phyloP scores from a whole-genome alignment of 495 filamentous ascomycete genomes.

The Penicillium coffeae region DNA sequence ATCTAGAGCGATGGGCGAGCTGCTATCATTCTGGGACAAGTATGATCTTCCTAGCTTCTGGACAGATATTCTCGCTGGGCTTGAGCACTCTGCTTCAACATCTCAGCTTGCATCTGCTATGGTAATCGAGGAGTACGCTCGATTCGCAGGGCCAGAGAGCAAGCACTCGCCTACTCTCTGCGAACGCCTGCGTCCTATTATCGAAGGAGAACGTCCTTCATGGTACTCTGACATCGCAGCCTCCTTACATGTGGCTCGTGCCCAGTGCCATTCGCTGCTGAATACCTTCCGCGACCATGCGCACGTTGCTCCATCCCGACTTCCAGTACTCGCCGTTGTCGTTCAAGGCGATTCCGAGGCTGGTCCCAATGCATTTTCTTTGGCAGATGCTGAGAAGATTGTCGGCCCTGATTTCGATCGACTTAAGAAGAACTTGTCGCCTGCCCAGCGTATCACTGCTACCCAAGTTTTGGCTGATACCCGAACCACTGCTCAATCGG shows the following conservation, averaged over 20 bases:
- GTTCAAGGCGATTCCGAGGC: conserved; percentile 90
- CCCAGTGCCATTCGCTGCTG: conserved; percentile 83
- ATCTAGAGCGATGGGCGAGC: conserved; percentile 71
- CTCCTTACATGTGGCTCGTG: conserved; percentile 81
- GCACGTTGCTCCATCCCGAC: conserved; percentile 64
- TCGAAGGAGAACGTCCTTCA: conserved; percentile 74
- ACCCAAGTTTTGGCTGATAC: conserved; percentile 71
- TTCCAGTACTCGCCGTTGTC: conserved; percentile 79
- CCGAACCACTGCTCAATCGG: conserved; percentile 58
- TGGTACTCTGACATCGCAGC: conserved; percentile 85
- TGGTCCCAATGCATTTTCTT: conserved; percentile 84
- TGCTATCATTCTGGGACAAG: conserved; percentile 43
- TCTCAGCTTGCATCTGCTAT: conserved; percentile 81
- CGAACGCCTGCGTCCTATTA: conserved; percentile 58
- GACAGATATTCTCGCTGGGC: conserved; percentile 53
- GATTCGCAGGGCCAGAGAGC: conserved; percentile 27
- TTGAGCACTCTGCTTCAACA: conserved; percentile 70
- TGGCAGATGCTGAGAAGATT: conserved; percentile 81
- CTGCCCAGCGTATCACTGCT: conserved; percentile 78
- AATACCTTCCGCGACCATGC: conserved; percentile 86
- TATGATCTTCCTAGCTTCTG: conserved; percentile 39
- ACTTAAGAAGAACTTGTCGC: conserved; percentile 76
- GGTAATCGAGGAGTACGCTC: conserved; percentile 84
- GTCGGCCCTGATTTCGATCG: conserved; percentile 77
- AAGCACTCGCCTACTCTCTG: conserved; percentile 56